These are phyloP conservation scores for Aspergillus costaricaensis DNA, from an alignment of 2,329 filamentous ascomycete species.

Conservation along the genomic window DNA sequence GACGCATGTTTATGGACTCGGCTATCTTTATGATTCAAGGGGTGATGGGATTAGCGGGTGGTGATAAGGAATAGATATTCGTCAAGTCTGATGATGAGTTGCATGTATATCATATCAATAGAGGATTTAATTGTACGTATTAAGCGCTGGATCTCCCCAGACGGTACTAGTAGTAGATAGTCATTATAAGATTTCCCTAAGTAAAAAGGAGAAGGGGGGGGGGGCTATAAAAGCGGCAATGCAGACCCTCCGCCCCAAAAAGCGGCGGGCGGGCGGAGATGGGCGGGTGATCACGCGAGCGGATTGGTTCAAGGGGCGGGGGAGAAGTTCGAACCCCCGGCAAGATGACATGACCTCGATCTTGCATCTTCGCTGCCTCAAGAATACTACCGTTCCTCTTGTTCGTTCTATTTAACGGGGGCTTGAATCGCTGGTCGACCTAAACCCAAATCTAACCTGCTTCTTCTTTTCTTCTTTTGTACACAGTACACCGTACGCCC, in stretches of 20 bases:
- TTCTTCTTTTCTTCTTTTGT: not conserved
- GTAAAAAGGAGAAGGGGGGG: not conserved
- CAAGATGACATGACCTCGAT: slow-evolving; percentile 4
- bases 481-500: not conserved
- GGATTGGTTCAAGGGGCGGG: not conserved
- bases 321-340: not conserved
- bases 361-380: slow-evolving; percentile 5
- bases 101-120: not conserved
- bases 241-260: not conserved
- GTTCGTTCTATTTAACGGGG: not conserved
- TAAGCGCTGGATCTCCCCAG: too few species aligned
- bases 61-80: not conserved
- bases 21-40: not conserved
- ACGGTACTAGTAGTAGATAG: too few species aligned
- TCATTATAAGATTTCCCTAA: not conserved
- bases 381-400: not conserved
- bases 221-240: not conserved
- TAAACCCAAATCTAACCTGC: not conserved
- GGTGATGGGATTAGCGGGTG: not conserved
- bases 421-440: slow-evolving; percentile 5
- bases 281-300: slow-evolving; percentile 7
- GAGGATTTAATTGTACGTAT: not conserved
- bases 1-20: not conserved
- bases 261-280: slow-evolving; percentile 1
- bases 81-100: not conserved